phyloP scores from a whole-genome alignment of 1,284 basidiomycete species.

The Papiliotrema fonsecae region DNA sequence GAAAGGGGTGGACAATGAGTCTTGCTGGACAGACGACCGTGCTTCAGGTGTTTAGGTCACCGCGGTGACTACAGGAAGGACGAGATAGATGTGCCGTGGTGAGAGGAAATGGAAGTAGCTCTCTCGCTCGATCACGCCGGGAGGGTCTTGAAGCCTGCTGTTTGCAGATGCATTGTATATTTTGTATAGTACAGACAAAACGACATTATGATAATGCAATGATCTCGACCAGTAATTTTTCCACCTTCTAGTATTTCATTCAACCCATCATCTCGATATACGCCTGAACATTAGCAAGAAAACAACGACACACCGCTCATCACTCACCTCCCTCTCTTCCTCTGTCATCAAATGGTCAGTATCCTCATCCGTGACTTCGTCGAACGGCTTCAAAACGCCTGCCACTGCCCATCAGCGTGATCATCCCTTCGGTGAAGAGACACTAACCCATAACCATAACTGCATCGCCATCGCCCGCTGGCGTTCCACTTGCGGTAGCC shows the following conservation, averaged over 20 bases:
- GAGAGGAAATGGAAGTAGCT: too few species aligned
- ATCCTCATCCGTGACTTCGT: constrained; percentile 45
- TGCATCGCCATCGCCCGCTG: not conserved
- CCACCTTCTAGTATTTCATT: too few species aligned
- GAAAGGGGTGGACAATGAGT: too few species aligned
- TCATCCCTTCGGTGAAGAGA: not conserved
- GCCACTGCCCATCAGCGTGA: constrained; percentile 23
- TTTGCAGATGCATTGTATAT: too few species aligned
- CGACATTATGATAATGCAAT: too few species aligned
- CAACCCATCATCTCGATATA: not conserved
- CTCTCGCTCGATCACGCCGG: too few species aligned
- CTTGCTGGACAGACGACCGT: too few species aligned
- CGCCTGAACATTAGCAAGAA: constrained; percentile 1
- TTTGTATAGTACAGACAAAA: too few species aligned
- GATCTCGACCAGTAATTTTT: not conserved
- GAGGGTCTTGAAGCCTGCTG: too few species aligned
- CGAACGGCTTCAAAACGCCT: constrained; percentile 37
- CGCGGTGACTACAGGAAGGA: too few species aligned
- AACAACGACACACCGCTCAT: not conserved
- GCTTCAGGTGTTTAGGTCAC: too few species aligned
- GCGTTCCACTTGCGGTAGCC: not conserved
- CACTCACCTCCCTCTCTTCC: constrained; percentile 46
- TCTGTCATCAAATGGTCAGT: constrained; percentile 44
- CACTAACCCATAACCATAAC: constrained; percentile 26
- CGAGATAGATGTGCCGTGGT: too few species aligned